Percentiles rank a stretch among this genome's conserved stretches.
Conservation (phyloP, 1,139 yeast species). For the Suhomyces ambrosiae region DNA sequence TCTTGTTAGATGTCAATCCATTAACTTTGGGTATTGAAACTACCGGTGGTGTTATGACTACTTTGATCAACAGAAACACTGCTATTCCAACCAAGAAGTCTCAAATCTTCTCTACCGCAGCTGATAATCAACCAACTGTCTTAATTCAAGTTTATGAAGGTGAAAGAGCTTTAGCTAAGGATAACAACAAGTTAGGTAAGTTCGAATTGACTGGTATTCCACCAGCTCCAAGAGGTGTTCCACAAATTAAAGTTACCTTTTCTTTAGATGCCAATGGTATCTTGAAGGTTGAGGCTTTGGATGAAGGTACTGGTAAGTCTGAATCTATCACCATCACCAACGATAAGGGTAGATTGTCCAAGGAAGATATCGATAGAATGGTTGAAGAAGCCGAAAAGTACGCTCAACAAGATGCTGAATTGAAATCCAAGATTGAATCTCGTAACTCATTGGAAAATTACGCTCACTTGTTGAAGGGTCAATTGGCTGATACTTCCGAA, state of each 20-base stretch:
- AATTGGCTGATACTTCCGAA: constrained; percentile 63
- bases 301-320: constrained; percentile 64
- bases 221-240: constrained; percentile 54
- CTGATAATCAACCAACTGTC: constrained; percentile 52
- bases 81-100: constrained; percentile 53
- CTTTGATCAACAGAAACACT: constrained; percentile 50
- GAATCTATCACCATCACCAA: constrained; percentile 93
- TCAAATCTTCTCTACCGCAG: constrained; percentile 50
- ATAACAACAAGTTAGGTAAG: constrained; percentile 48
- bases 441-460: constrained; percentile 53
- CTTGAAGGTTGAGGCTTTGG: constrained; percentile 49
- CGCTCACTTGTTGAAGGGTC: constrained; percentile 50
- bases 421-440: constrained; percentile 76
- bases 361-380: constrained; percentile 92
- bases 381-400: constrained; percentile 91
- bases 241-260: constrained; percentile 51
- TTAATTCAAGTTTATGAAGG: constrained; percentile 52
- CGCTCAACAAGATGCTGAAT: constrained; percentile 83
- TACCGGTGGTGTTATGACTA: constrained; percentile 53
- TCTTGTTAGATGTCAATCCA: constrained; percentile 51
- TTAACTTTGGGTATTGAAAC: constrained; percentile 54
- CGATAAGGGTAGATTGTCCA: constrained; percentile 94
- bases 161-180: constrained; percentile 51
- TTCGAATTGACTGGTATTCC: constrained; percentile 52
- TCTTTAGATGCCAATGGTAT: constrained; percentile 52